A percentile compares a stretch with the other conserved stretches of the same genome.
phyloP scores from a whole-genome alignment of 106 monocot species.

The Apostasia ramifera region DNA sequence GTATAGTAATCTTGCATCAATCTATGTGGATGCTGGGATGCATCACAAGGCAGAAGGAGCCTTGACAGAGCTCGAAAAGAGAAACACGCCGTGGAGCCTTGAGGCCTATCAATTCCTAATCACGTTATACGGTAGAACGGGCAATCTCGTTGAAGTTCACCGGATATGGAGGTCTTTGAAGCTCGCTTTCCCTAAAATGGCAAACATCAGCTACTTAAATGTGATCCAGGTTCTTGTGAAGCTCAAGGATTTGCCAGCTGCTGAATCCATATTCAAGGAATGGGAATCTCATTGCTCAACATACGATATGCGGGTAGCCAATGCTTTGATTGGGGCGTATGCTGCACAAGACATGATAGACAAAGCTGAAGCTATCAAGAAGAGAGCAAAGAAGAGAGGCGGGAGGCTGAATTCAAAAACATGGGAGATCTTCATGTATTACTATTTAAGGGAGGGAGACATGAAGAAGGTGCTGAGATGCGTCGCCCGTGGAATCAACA shows the following conservation, averaged over 20 bases:
- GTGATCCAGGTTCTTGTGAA: constrained; percentile 88
- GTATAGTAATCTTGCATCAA: constrained; percentile 88
- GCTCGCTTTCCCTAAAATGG: constrained; percentile 47
- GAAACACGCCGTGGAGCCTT: constrained; percentile 38
- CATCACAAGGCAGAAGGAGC: constrained; percentile 80
- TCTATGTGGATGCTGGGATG: constrained; percentile 73
- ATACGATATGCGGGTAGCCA: constrained; percentile 79
- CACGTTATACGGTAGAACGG: constrained; percentile 73
- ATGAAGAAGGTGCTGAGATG: constrained; percentile 50
- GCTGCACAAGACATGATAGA: constrained; percentile 53
- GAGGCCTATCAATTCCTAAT: constrained; percentile 85
- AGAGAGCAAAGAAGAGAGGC: constrained; percentile 43
- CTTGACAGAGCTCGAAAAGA: constrained; percentile 82
- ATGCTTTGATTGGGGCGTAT: constrained; percentile 68
- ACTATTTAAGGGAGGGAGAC: constrained; percentile 55
- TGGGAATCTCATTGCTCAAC: constrained; percentile 76
- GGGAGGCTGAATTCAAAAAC: constrained; percentile 73
- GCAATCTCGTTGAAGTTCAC: constrained; percentile 79
- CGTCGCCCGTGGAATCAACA: constrained; percentile 61
- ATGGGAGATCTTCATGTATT: constrained; percentile 92
- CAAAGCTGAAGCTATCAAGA: constrained; percentile 60
- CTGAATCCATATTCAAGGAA: constrained; percentile 83
- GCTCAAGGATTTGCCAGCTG: constrained; percentile 77
- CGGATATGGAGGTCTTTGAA: constrained; percentile 87
- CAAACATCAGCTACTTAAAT: constrained; percentile 91